These are phyloP conservation scores for Lepidium africanum DNA, from an alignment of 345 rosid genomes.

Conservation along the genomic window DNA sequence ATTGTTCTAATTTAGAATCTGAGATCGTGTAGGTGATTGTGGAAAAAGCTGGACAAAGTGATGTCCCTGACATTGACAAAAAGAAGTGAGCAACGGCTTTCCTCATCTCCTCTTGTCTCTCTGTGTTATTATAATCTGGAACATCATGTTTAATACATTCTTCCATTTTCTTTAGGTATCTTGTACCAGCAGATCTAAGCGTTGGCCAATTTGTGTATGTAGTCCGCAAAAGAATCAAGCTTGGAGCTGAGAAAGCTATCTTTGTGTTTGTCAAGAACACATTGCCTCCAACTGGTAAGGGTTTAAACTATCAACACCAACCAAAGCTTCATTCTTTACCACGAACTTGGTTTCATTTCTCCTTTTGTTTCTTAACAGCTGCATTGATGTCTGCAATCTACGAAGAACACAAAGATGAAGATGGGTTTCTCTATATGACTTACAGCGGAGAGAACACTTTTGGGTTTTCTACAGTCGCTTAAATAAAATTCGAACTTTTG, in stretches of 20 bases:
- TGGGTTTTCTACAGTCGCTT: constrained; percentile 30
- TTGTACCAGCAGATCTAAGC: constrained; percentile 77
- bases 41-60: constrained; percentile 81
- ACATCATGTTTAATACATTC: not conserved
- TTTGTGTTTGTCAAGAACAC: constrained; percentile 71
- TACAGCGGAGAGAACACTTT: constrained; percentile 99
- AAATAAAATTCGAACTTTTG: not conserved
- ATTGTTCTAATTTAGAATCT: constrained; percentile 11
- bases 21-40: constrained; percentile 61
- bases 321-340: not conserved
- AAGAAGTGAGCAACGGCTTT: constrained; percentile 60
- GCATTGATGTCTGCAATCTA: constrained; percentile 93
- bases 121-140: not conserved
- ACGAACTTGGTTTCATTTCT: not conserved
- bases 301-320: not conserved
- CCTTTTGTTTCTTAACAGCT: constrained; percentile 32
- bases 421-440: constrained; percentile 96
- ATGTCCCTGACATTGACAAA: constrained; percentile 94
- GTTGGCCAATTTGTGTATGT: constrained; percentile 86
- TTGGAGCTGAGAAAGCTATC: constrained; percentile 76
- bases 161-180: constrained; percentile 38
- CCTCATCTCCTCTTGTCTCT: not conserved
- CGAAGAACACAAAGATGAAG: constrained; percentile 95
- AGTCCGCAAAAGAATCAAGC: constrained; percentile 74
- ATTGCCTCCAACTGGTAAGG: constrained; percentile 67